Evolutionary conservation across 106 monocot species (phyloP).

Genomic region (Allium fistulosum): DNA sequence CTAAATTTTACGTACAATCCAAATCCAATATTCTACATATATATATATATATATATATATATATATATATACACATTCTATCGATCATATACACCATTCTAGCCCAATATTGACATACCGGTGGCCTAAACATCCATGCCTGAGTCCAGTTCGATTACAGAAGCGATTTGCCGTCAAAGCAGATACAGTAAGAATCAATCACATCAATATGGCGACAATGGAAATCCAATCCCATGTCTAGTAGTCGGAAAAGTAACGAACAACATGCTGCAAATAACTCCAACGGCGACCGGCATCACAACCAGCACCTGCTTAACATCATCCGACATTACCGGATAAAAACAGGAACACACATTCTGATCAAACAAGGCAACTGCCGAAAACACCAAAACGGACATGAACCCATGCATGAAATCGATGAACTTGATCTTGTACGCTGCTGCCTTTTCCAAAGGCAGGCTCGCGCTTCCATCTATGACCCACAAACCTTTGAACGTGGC

Average conservation of each 20-base stretch:
- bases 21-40: too few species aligned
- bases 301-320: constrained; percentile 16
- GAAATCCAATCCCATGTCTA: constrained; percentile 43
- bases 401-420: constrained; percentile 34
- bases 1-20: too few species aligned
- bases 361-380: constrained; percentile 35
- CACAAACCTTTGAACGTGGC: constrained; percentile 39
- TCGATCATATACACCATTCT: too few species aligned
- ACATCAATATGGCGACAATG: constrained; percentile 19
- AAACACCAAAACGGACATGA: constrained; percentile 33
- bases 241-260: constrained; percentile 46
- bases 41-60: too few species aligned
- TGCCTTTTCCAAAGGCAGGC: constrained; percentile 13
- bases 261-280: constrained; percentile 27
- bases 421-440: constrained; percentile 16
- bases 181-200: too few species aligned
- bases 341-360: constrained; percentile 29
- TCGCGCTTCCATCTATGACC: constrained; percentile 34
- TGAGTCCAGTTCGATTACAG: too few species aligned
- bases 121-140: too few species aligned
- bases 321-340: constrained; percentile 24
- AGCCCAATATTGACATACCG: too few species aligned
- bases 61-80: too few species aligned
- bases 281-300: constrained; percentile 29
- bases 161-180: too few species aligned